These are phyloP conservation scores for Beta lomatogona DNA, from an alignment of 179 eudicot species.

Conservation along the genomic window DNA sequence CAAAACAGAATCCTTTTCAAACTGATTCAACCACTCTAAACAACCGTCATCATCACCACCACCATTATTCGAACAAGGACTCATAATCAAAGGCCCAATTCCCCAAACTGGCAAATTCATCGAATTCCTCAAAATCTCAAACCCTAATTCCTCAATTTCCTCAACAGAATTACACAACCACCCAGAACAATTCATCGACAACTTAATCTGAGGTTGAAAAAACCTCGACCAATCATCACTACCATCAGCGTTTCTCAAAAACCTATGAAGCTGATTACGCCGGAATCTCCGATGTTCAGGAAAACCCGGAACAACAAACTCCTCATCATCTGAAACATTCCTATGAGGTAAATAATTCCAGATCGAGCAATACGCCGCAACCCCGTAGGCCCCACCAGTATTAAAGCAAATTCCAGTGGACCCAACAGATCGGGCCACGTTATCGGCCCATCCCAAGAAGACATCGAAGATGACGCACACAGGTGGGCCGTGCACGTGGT, in stretches of 20 bases:
- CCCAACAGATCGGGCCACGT: constrained; percentile 39
- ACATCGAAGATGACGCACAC: constrained; percentile 63
- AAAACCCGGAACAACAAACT: constrained; percentile 62
- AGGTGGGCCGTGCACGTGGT: constrained; percentile 40
- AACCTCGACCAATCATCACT: constrained; percentile 64
- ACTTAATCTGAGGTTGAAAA: constrained; percentile 52
- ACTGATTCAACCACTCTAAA: constrained; percentile 53
- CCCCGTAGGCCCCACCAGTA: constrained; percentile 82
- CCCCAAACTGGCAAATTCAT: constrained; percentile 62
- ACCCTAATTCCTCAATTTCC: constrained; percentile 72
- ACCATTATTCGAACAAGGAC: not conserved
- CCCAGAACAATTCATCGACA: constrained; percentile 41
- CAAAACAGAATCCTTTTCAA: constrained; percentile 50
- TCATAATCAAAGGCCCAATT: constrained; percentile 57
- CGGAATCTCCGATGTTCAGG: constrained; percentile 51
- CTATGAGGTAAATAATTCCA: constrained; percentile 78
- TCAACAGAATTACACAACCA: constrained; percentile 72
- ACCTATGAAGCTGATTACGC: constrained; percentile 52
- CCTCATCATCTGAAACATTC: constrained; percentile 36
- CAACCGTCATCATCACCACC: constrained; percentile 29
- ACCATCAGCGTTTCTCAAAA: constrained; percentile 62
- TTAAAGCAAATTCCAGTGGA: constrained; percentile 45
- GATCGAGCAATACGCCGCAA: constrained; percentile 52
- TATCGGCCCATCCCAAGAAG: constrained; percentile 65
- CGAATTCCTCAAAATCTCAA: constrained; percentile 44